Conservation (phyloP, 441 rosid genomes). For the Populus hybrid region DNA sequence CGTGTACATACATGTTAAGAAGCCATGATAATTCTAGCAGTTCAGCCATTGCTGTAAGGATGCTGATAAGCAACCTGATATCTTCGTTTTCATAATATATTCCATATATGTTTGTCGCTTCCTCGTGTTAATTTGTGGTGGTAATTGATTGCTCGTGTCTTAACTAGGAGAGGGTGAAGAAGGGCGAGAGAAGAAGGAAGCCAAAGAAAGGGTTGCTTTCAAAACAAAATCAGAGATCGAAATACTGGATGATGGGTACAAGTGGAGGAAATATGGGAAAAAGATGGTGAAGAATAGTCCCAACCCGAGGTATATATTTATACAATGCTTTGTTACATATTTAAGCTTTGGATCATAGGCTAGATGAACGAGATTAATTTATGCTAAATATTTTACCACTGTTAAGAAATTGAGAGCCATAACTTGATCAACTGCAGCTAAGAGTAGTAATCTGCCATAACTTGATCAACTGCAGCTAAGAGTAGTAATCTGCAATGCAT, state of each 20-base stretch:
- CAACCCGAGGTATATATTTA: constrained; percentile 63
- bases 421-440: background rate
- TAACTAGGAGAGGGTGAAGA: background rate
- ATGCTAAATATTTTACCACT: no score
- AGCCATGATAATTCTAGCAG: background rate
- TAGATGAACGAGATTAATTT: no score
- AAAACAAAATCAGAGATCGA: constrained; percentile 76
- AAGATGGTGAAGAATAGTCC: constrained; percentile 96
- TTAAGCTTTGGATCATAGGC: no score
- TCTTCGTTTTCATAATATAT: no score
- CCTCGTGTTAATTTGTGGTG: constrained; percentile 5
- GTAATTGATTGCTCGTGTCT: background rate
- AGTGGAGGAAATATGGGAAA: constrained; percentile 97
- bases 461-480: no score
- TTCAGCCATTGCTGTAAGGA: background rate
- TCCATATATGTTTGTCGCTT: no score
- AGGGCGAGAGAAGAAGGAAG: constrained; percentile 35
- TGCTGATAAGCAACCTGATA: no score
- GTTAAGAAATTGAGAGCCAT: no score
- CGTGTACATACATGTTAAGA: background rate
- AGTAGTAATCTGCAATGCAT: no score
- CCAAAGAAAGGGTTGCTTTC: constrained; percentile 70
- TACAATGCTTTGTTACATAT: no score
- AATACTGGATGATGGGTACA: constrained; percentile 82
- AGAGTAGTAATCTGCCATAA: no score